Evolutionary conservation across 208 protist species (phyloP).

Genomic region (Strigomonas galati): DNA sequence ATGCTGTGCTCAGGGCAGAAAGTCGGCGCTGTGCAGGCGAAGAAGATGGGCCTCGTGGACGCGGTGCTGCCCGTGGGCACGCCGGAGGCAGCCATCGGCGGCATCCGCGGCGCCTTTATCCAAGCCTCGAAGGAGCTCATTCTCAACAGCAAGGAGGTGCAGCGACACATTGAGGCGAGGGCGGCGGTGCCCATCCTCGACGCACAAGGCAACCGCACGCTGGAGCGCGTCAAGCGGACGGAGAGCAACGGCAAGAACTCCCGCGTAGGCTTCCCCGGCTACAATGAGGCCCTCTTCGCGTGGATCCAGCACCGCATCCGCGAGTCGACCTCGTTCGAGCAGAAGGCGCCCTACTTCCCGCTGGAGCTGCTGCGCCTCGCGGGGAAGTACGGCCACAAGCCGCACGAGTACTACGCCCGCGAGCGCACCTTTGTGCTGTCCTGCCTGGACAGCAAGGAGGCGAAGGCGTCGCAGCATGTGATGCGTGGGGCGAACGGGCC

Average conservation of each 20-base stretch:
- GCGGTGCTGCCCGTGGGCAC: conserved; percentile 15
- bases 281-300: conserved; percentile 32
- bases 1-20: conserved; percentile 36
- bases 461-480: conserved; percentile 69
- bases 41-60: conserved; percentile 61
- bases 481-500: conserved; percentile 46
- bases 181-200: neutral
- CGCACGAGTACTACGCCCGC: conserved; percentile 19
- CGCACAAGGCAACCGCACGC: conserved; percentile 6
- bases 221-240: conserved; percentile 3
- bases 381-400: conserved; percentile 13
- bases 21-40: conserved; percentile 45
- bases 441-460: conserved; percentile 32
- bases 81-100: neutral
- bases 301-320: conserved; percentile 41
- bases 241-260: conserved; percentile 15
- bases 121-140: conserved; percentile 14
- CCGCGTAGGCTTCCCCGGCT: conserved; percentile 16
- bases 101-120: conserved; percentile 9
- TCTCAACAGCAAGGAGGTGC: neutral
- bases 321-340: conserved; percentile 33
- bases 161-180: neutral
- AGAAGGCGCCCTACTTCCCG: conserved; percentile 35
- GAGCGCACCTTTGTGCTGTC: conserved; percentile 54
- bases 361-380: conserved; percentile 48